These are phyloP conservation scores for Iris pallida DNA, from an alignment of 116 monocot species.

Conservation along the genomic window DNA sequence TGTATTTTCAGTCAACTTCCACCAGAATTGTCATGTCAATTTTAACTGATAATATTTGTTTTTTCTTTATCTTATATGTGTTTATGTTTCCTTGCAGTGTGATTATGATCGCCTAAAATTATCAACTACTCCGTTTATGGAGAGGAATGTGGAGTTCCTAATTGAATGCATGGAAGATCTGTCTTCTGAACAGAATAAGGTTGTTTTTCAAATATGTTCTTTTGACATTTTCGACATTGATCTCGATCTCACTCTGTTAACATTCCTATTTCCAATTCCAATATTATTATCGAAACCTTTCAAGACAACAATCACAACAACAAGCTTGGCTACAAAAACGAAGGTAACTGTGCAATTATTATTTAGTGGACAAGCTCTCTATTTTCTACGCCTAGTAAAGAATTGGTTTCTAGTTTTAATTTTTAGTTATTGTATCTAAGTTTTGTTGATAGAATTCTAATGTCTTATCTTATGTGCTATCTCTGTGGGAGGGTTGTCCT, in stretches of 20 bases:
- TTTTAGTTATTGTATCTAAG: too few species aligned
- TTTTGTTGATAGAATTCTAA: too few species aligned
- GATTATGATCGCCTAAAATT: conserved; percentile 72
- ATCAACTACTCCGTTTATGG: conserved; percentile 69
- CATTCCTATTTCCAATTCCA: conserved; percentile 38
- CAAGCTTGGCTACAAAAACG: conserved; percentile 86
- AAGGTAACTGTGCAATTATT: conserved; percentile 16
- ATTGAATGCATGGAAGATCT: conserved; percentile 99
- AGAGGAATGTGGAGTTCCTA: conserved; percentile 93
- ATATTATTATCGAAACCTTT: conserved; percentile 75
- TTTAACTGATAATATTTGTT: neutral
- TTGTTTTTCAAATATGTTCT: conserved; percentile 3
- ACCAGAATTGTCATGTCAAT: neutral
- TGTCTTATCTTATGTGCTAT: too few species aligned
- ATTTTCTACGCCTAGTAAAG: too few species aligned
- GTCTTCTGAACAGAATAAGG: conserved; percentile 91
- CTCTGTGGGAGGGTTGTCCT: too few species aligned
- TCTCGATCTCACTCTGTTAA: neutral
- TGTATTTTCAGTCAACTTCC: neutral
- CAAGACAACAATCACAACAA: conserved; percentile 90
- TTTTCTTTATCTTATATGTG: neutral
- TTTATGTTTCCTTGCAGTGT: conserved; percentile 40
- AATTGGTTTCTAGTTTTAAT: too few species aligned
- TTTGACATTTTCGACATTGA: neutral
- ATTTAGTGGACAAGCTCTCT: too few species aligned